These are phyloP conservation scores for Rhododendron griersonianum DNA, from an alignment of 148 eudicot genomes.

Conservation along the genomic window DNA sequence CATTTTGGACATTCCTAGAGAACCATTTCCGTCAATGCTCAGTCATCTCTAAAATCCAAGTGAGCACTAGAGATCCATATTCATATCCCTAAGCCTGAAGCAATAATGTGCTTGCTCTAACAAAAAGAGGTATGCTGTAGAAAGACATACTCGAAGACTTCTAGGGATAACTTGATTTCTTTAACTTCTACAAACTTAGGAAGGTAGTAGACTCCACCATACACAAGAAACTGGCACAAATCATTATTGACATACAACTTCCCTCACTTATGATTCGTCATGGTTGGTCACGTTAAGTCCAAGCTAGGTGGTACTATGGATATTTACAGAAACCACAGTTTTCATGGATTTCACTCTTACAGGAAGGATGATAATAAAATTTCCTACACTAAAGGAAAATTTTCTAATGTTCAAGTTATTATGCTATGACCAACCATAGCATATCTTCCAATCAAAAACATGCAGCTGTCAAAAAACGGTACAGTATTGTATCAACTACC, in stretches of 20 bases:
- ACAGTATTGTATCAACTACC: not conserved
- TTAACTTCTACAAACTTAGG: not conserved
- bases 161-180: not conserved
- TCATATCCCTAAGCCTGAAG: too few relatives aligned
- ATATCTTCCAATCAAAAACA: not conserved
- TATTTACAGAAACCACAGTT: too few relatives aligned
- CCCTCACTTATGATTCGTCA: not conserved
- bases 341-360: not conserved
- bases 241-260: not conserved
- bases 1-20: not conserved
- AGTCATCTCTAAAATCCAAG: too few relatives aligned
- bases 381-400: not conserved
- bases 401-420: not conserved
- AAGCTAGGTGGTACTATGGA: not conserved
- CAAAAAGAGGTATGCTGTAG: not conserved
- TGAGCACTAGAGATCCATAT: too few relatives aligned
- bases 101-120: too few relatives aligned
- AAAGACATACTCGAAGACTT: not conserved
- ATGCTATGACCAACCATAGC: not conserved
- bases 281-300: not conserved
- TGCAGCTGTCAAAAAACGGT: not conserved
- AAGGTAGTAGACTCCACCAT: not conserved
- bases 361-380: not conserved
- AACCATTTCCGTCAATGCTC: too few relatives aligned
- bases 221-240: not conserved